phyloP scores from a whole-genome alignment of 2,329 filamentous ascomycete species.

The Clonostachys sp. region DNA sequence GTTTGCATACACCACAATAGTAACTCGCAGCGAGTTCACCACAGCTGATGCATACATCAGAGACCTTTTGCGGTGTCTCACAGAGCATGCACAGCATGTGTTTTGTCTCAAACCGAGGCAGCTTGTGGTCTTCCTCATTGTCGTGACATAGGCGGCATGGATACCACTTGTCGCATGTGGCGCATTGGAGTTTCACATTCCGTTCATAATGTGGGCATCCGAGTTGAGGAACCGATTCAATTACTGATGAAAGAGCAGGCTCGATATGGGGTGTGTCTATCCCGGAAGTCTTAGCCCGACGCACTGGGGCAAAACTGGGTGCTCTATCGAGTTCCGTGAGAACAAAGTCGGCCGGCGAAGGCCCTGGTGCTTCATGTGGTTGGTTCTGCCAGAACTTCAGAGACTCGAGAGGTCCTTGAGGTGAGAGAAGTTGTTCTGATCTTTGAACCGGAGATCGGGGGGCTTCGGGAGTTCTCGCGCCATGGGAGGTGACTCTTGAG shows the following conservation, averaged over 20 bases:
- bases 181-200: slow-evolving; percentile 95
- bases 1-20: slow-evolving; percentile 90
- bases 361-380: slow-evolving; percentile 27
- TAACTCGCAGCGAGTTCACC: slow-evolving; percentile 77
- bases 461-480: slow-evolving; percentile 29
- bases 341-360: slow-evolving; percentile 37
- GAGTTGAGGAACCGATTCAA: slow-evolving; percentile 42
- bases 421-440: slow-evolving; percentile 1
- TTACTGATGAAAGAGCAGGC: slow-evolving; percentile 3
- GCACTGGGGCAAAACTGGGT: slow-evolving; percentile 62
- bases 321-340: slow-evolving; percentile 57
- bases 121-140: slow-evolving; percentile 68
- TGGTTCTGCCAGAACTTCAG: slow-evolving; percentile 56
- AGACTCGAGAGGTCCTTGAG: slow-evolving; percentile 43
- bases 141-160: slow-evolving; percentile 95
- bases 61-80: slow-evolving; percentile 75
- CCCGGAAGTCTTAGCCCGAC: slow-evolving; percentile 27
- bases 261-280: slow-evolving; percentile 7
- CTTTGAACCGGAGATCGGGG: neutral
- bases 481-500: slow-evolving; percentile 14
- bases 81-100: slow-evolving; percentile 99
- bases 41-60: slow-evolving; percentile 74
- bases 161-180: slow-evolving; percentile 86
- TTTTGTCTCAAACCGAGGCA: slow-evolving; percentile 79
- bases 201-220: slow-evolving; percentile 92